Base-by-base conservation (phyloP, 805 yeast genomes). In the Wickerhamiella occidentalis region DNA sequence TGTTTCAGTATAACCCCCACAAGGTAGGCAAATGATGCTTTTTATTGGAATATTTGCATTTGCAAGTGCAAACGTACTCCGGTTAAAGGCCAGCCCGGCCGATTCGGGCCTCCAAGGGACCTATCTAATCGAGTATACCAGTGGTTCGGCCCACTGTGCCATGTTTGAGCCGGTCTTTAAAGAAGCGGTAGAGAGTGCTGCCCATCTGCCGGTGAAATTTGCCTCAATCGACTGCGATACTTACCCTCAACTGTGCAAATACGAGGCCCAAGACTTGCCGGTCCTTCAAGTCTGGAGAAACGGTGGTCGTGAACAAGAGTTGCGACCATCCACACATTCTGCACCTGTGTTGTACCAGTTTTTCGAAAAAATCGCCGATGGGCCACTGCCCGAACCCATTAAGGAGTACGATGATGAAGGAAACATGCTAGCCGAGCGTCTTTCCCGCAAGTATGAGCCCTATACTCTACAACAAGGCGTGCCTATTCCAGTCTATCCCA, bases 171-270 rank as follows among this genome's bases (percentile, higher is more conserved):
- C 47, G 49, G 74, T 90, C 0, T 84, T 77, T 67, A 58, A 68
- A 21, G 62, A 64, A 3, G 74, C 77, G 56, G 55, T 55, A 13
- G 53, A 47, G 6, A 63, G 70, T 29, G 62, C 65, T 9, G 79
- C 76, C 36, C 69, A 70, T 17, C 74, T 87, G 72, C 71, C 64
- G n/a, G 40, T 45, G 9, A 18, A 21, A 3, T 36, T 45, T 21
- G 42, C 43, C 19, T 88, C 84, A 60, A 94, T 92, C 35, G 78
- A 92, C 65, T 92, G 98, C 67, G 75, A 82, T 8, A 84, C 76
- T 42, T 75, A 81, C 59, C 96, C 95, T 9, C 96, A 90, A 61
- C 68, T 92, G 48, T 92, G 98, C 65, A 40, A 15, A 12, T 38
- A n/a, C 19, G 19, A 23, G 38, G 17, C 30, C 35, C 33, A 35